phyloP scores from a whole-genome alignment of 179 eudicot species.

The Carnegiea gigantea region DNA sequence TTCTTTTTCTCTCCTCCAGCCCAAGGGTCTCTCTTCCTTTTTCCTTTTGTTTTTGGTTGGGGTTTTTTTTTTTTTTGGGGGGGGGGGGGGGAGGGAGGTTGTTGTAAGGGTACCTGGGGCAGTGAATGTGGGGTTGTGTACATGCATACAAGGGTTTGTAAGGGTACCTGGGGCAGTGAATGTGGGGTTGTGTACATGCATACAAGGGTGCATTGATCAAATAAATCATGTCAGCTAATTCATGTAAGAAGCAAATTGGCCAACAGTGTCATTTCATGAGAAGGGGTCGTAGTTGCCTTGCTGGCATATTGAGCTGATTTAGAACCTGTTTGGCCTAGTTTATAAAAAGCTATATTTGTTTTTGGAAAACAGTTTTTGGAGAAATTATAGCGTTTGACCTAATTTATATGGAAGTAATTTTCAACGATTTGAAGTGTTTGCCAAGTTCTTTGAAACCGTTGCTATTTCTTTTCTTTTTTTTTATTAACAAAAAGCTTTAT shows the following conservation, averaged over 20 bases:
- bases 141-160: background rate
- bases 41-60: background rate
- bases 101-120: background rate
- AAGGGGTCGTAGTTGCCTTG: background rate
- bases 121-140: background rate
- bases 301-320: background rate
- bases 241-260: background rate
- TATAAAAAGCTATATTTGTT: no score
- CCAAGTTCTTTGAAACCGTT: no score
- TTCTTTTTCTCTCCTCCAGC: background rate
- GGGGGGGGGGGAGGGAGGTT: background rate
- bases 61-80: no score
- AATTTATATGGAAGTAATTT: no score
- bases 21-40: background rate
- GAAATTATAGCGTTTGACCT: no score
- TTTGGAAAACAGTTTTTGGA: no score
- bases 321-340: no score
- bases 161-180: background rate
- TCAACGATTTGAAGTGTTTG: no score
- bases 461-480: no score
- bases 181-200: background rate
- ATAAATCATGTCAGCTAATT: background rate
- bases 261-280: background rate
- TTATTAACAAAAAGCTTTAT: no score
- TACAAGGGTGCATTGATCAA: background rate